Evolutionary conservation across 1,139 yeast species (phyloP).

Genomic region (Lodderomyces parapsilosis): DNA sequence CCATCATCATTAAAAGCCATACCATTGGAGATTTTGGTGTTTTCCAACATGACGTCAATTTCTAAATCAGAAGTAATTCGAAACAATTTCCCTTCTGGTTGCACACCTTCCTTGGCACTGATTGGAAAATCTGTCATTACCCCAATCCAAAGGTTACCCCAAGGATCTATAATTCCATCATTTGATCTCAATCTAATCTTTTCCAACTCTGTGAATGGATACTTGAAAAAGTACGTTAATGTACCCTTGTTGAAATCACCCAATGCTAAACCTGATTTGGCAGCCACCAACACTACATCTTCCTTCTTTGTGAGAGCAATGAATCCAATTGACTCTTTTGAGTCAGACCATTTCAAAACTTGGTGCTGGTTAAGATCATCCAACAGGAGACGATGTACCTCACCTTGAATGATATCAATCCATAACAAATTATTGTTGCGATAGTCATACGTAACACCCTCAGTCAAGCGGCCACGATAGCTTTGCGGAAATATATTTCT

Average conservation of each 20-base stretch:
- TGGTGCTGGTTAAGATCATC: constrained; percentile 30
- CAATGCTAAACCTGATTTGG: constrained; percentile 55
- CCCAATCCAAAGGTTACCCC: constrained; percentile 72
- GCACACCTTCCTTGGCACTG: constrained; percentile 23
- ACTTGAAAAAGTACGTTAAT: constrained; percentile 45
- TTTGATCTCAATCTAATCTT: constrained; percentile 55
- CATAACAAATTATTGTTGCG: constrained; percentile 59
- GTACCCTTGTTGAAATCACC: constrained; percentile 42
- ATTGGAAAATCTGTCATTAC: constrained; percentile 62
- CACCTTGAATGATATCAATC: constrained; percentile 66
- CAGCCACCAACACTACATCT: constrained; percentile 48
- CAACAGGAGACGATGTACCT: constrained; percentile 48
- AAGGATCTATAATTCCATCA: constrained; percentile 70
- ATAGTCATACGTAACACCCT: constrained; percentile 65
- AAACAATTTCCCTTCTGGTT: constrained; percentile 45
- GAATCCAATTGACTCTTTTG: constrained; percentile 54
- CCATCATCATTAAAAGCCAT: constrained; percentile 62
- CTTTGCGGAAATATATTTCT: constrained; percentile 36
- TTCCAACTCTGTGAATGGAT: constrained; percentile 34
- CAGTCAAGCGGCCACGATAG: constrained; percentile 57
- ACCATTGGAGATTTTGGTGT: constrained; percentile 69
- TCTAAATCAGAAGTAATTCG: constrained; percentile 36
- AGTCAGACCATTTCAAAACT: constrained; percentile 34
- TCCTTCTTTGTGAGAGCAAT: constrained; percentile 55
- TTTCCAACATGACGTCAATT: constrained; percentile 31